Evolutionary conservation across 306 rosid genomes (phyloP).

Genomic region (Medicago ruthenica): DNA sequence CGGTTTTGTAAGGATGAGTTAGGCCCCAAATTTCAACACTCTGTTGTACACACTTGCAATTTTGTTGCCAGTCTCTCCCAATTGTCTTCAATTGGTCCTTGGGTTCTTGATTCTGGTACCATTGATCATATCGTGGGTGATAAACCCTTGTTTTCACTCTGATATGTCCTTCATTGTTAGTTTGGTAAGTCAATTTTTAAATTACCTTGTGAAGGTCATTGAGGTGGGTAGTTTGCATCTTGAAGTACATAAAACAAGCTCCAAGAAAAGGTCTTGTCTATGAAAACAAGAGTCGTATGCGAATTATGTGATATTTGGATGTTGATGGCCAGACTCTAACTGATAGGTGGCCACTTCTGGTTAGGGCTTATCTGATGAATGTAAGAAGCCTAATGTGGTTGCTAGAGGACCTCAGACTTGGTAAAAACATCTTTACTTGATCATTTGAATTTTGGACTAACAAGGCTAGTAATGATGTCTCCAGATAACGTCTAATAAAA

Average conservation of each 20-base stretch:
- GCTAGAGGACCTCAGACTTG: no score
- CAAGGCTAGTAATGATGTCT: no score
- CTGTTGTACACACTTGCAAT: neutral
- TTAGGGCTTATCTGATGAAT: neutral
- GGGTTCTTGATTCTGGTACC: neutral
- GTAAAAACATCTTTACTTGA: no score
- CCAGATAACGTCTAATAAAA: no score
- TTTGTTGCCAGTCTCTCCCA: neutral
- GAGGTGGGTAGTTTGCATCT: no score
- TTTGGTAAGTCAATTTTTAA: neutral
- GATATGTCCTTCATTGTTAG: neutral
- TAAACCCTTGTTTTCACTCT: slow-evolving; percentile 3
- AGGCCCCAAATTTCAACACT: no score
- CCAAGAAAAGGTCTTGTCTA: neutral
- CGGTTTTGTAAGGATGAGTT: no score
- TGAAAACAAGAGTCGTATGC: neutral
- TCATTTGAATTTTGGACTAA: no score
- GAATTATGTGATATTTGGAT: neutral
- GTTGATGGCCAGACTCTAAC: neutral
- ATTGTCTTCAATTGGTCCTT: neutral
- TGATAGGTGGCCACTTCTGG: neutral
- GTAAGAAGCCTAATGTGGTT: neutral
- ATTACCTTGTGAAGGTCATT: no score
- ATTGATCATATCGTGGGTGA: neutral
- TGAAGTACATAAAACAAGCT: neutral